phyloP scores from a whole-genome alignment of 306 rosid genomes.

The Medicago ruthenica region DNA sequence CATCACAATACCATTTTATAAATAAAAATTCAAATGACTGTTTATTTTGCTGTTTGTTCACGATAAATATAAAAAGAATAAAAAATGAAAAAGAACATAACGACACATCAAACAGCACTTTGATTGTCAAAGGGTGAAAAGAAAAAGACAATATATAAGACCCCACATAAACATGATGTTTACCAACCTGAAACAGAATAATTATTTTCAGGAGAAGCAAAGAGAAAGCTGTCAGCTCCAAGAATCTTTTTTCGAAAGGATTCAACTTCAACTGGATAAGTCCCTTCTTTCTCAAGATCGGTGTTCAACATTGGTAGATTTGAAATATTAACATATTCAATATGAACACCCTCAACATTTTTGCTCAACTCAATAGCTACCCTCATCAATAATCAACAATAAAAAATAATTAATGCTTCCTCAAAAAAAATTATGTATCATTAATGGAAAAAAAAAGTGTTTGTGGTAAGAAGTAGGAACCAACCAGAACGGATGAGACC shows the following conservation, averaged over 20 bases:
- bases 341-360: conserved; percentile 51
- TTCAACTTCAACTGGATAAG: conserved; percentile 59
- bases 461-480: not conserved
- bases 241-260: conserved; percentile 64
- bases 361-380: conserved; percentile 66
- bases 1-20: not conserved
- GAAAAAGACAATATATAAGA: not conserved
- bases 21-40: not conserved
- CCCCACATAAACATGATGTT: not conserved
- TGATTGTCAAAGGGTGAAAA: not conserved
- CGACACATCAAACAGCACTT: not conserved
- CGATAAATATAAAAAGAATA: not conserved
- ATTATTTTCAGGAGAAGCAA: conserved; percentile 84
- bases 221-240: conserved; percentile 66
- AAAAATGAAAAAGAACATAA: not conserved
- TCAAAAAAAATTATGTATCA: not conserved
- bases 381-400: not conserved
- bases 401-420: not conserved
- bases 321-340: conserved; percentile 65
- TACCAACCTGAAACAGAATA: conserved; percentile 65
- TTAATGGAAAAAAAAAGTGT: not conserved
- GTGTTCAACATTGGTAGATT: conserved; percentile 68
- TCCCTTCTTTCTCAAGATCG: conserved; percentile 67
- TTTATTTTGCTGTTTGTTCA: not conserved
- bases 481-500: conserved; percentile 74